Conservation (phyloP, 1,284 basidiomycete species). For the Heterobasidion irregulare region DNA sequence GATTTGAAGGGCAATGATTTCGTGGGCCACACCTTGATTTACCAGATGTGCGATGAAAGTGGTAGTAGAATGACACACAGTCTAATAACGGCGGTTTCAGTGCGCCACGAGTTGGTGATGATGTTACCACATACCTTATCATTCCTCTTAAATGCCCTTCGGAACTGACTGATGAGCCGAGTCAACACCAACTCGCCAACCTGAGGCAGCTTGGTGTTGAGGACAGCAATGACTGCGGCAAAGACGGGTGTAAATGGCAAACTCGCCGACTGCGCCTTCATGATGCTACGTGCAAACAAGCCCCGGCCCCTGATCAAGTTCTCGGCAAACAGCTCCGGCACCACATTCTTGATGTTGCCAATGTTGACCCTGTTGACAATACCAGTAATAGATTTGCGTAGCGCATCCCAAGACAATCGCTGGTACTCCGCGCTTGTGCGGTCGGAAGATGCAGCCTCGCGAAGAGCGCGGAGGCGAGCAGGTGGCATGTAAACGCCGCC, state of each 20-base stretch:
- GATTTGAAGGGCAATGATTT: slow-evolving; percentile 92
- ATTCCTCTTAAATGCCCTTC: slow-evolving; percentile 92
- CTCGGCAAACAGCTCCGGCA: slow-evolving; percentile 90
- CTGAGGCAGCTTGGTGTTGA: slow-evolving; percentile 97
- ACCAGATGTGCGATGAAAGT: slow-evolving; percentile 97
- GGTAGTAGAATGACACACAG: slow-evolving; percentile 88
- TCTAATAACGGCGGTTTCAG: slow-evolving; percentile 31
- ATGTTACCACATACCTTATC: slow-evolving; percentile 69
- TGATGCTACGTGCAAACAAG: slow-evolving; percentile 86
- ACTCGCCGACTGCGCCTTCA: slow-evolving; percentile 96
- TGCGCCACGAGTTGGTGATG: not conserved
- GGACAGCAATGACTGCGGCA: slow-evolving; percentile 87
- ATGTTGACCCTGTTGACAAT: slow-evolving; percentile 98
- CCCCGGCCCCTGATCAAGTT: slow-evolving; percentile 89
- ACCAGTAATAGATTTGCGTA: slow-evolving; percentile 98
- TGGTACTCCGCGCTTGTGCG: slow-evolving; percentile 92
- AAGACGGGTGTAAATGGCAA: slow-evolving; percentile 98
- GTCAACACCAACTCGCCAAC: slow-evolving; percentile 89
- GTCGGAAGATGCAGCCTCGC: slow-evolving; percentile 80
- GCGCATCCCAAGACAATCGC: slow-evolving; percentile 93
- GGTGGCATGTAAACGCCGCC: slow-evolving; percentile 98
- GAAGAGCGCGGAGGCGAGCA: slow-evolving; percentile 84
- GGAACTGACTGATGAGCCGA: slow-evolving; percentile 91
- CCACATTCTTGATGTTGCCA: slow-evolving; percentile 93
- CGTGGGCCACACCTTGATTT: slow-evolving; percentile 92